phyloP scores from a whole-genome alignment of 225 moss, liverwort and hornwort genomes.

The Pseudisothecium myosuroides region DNA sequence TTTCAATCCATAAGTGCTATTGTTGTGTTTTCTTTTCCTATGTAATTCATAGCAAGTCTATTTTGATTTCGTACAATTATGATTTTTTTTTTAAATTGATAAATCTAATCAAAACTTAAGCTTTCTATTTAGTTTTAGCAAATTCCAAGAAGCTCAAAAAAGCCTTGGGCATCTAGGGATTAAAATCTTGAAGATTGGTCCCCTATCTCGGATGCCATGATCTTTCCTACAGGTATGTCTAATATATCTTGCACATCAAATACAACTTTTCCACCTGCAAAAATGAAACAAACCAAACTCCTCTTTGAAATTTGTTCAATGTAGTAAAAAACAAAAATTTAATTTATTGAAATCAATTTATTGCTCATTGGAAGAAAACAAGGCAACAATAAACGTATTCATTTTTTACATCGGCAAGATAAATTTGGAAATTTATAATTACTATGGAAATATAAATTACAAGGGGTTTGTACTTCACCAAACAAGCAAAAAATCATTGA shows the following conservation, averaged over 20 bases:
- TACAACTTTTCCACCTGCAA: neutral
- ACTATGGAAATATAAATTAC: neutral
- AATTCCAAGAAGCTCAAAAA: neutral
- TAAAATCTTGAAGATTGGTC: neutral
- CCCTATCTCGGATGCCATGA: slow-evolving; percentile 1
- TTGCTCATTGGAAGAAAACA: neutral
- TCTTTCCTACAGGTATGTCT: slow-evolving; percentile 4
- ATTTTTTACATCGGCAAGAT: neutral
- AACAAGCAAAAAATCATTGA: neutral
- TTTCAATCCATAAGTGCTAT: neutral
- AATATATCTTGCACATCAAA: slow-evolving; percentile 15
- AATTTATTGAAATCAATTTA: neutral
- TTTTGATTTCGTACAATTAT: too few relatives aligned
- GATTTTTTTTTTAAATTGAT: neutral
- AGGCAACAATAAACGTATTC: neutral
- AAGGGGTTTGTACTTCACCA: fast-evolving
- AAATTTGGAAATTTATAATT: neutral
- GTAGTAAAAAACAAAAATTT: neutral
- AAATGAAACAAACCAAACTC: neutral
- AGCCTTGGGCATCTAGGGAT: fast-evolving
- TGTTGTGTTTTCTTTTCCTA: neutral
- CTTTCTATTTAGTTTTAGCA: neutral
- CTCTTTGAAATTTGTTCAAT: neutral
- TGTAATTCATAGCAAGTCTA: fast-evolving
- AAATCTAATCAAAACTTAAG: neutral